Evolutionary conservation across 192 early-diverging fungal genomes (phyloP).

Genomic region (Coemansia reversa): DNA sequence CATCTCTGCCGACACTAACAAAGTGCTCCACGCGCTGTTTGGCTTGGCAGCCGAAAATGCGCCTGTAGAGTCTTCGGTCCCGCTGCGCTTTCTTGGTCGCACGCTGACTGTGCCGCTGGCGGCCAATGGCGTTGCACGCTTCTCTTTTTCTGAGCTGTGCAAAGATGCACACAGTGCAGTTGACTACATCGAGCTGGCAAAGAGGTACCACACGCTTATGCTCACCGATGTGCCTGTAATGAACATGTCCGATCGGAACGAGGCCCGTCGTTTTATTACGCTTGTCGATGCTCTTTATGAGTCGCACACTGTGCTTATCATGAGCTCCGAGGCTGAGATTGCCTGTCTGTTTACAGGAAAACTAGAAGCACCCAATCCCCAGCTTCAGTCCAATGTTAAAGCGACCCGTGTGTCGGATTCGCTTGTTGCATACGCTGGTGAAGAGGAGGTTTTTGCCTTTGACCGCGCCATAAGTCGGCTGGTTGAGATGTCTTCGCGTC

Average conservation of each 20-base stretch:
- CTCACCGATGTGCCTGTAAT: conserved; percentile 75
- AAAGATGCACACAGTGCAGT: conserved; percentile 71
- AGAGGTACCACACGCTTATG: conserved; percentile 71
- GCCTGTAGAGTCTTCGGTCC: conserved; percentile 8
- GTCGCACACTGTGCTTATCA: conserved; percentile 67
- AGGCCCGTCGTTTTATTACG: conserved; percentile 91
- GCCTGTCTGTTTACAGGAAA: conserved; percentile 72
- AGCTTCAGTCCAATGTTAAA: conserved; percentile 48
- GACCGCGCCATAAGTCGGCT: conserved; percentile 88
- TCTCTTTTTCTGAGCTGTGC: conserved; percentile 80
- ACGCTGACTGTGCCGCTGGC: conserved; percentile 65
- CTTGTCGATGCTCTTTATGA: conserved; percentile 94
- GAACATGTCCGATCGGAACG: conserved; percentile 69
- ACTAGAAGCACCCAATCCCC: conserved; percentile 40
- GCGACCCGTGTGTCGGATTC: conserved; percentile 55
- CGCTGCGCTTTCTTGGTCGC: conserved; percentile 75
- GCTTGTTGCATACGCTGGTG: conserved; percentile 53
- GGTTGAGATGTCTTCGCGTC: conserved; percentile 85
- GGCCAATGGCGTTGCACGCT: conserved; percentile 66
- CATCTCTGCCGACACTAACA: conserved; percentile 39
- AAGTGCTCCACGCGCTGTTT: conserved; percentile 41
- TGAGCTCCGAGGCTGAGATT: conserved; percentile 68
- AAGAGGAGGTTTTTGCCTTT: conserved; percentile 96
- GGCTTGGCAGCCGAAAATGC: conserved; percentile 27
- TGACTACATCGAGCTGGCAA: conserved; percentile 86